A percentile compares a stretch with the other conserved stretches of the same genome.
These are phyloP conservation scores for Amanita thiersii DNA, from an alignment of 768 basidiomycete genomes.

Conservation along the genomic window DNA sequence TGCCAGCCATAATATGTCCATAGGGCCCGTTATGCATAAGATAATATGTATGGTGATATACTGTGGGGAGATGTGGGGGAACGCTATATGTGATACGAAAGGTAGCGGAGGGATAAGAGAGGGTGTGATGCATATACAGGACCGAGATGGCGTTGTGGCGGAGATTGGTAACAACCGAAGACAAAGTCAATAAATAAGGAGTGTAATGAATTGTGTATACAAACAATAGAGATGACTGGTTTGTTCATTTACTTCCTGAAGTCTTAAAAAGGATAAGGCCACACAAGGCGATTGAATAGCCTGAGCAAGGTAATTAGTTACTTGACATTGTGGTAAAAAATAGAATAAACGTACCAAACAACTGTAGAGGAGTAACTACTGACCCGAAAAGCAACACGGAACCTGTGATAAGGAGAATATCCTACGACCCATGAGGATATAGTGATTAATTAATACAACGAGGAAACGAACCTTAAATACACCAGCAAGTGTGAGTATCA, in stretches of 20 bases:
- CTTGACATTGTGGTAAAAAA: conserved; percentile 1
- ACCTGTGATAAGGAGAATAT: conserved; percentile 89
- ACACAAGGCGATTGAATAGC: conserved; percentile 81
- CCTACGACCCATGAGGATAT: conserved; percentile 32
- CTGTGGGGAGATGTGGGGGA: no score
- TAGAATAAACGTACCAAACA: conserved; percentile 49
- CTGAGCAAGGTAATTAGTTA: conserved; percentile 23
- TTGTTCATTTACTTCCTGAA: conserved; percentile 45
- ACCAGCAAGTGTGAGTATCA: conserved; percentile 88
- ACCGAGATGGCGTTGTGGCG: background rate
- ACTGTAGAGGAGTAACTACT: conserved; percentile 74
- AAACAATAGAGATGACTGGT: background rate
- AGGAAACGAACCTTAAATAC: conserved; percentile 69
- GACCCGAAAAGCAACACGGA: conserved; percentile 83
- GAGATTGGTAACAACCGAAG: background rate
- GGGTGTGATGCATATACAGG: no score
- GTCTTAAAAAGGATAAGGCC: conserved; percentile 87
- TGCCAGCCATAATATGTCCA: no score
- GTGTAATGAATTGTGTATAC: background rate
- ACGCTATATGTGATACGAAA: no score
- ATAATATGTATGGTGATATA: no score
- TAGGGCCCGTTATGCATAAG: no score
- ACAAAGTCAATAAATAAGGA: background rate
- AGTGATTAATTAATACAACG: background rate
- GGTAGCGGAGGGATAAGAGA: no score